Percentiles rank a stretch among this genome's conserved stretches.
Conservation (phyloP, 2,329 filamentous ascomycete genomes). For the Tolypocladium pustulatum region DNA sequence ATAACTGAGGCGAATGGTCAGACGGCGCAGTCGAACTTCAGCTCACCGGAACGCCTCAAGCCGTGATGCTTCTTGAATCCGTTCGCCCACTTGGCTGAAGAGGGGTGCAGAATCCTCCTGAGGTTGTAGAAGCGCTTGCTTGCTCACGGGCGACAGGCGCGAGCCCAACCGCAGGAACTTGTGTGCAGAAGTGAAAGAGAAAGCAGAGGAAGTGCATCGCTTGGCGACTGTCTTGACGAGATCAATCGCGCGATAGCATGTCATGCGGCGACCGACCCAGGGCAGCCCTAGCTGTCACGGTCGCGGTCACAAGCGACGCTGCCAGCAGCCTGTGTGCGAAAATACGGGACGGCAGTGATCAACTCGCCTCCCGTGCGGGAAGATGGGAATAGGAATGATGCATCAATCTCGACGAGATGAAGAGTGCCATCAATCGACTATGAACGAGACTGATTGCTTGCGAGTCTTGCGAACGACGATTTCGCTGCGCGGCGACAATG, state of each 20-base stretch:
- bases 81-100: background rate
- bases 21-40: background rate
- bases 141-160: background rate
- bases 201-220: background rate
- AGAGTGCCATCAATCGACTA: background rate
- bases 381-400: background rate
- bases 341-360: slow-evolving; percentile 11
- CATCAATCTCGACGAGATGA: background rate
- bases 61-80: background rate
- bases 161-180: background rate
- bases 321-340: background rate
- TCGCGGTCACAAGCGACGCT: background rate
- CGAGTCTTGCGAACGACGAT: background rate
- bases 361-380: slow-evolving; percentile 3
- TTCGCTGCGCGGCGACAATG: background rate
- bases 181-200: too few relatives aligned
- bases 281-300: slow-evolving; percentile 5
- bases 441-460: background rate
- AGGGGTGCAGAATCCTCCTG: background rate
- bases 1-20: background rate
- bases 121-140: background rate
- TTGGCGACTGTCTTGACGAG: background rate
- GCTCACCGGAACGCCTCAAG: background rate
- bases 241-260: slow-evolving; percentile 4
- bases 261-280: background rate